Evolutionary conservation across 768 basidiomycete species (phyloP), one percentile per base, ranked within the genome.

Genomic region (Vararia minispora): DNA sequence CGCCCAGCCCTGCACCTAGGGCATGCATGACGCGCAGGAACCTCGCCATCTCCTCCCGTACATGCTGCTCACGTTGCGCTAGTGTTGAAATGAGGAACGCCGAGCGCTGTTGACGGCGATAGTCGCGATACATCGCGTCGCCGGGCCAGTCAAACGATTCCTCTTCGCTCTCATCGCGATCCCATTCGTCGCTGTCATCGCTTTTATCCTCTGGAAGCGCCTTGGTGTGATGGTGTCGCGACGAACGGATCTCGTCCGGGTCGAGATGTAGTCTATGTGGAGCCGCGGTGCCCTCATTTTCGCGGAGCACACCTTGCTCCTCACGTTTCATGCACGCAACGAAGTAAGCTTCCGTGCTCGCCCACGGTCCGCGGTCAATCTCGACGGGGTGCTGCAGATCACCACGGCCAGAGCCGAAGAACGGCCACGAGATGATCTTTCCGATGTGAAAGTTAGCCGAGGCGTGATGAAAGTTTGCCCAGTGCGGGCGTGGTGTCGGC

Each of bases 361-460:
- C 41, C 81, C 84, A 89, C 0, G 86, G 87, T 2, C 86, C 85
- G n/a, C 86, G 76, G 49, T 85, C 65, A 25, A 89, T 65, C 47
- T 86, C 82, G 16, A 64, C 59, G 3, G 76, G 77, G 47, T 81
- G 79, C 3, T 57, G 47, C 17, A 85, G 68, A 41, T 83, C 78
- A 23, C 86, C 86, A 28, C 87, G 70, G 46, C 79, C 76, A 4
- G 83, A 80, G 32, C 86, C 86, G 54, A 90, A 90, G 66, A 89
- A 90, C 1, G 86, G 81, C 86, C 87, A 90, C 3, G 85, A 87
- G 35, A 89, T 73, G 50, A 90, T 89, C 6, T 81, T 80, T 3
- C 86, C 86, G 30, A 88, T 65, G 35, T 78, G 72, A 56, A 69
- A 73, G 35, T 69, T 62, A 25, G 55, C 48, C 9, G 35, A 46